These are phyloP conservation scores for Aspergillus ellipticus DNA, from an alignment of 495 filamentous ascomycete species.

Conservation along the genomic window DNA sequence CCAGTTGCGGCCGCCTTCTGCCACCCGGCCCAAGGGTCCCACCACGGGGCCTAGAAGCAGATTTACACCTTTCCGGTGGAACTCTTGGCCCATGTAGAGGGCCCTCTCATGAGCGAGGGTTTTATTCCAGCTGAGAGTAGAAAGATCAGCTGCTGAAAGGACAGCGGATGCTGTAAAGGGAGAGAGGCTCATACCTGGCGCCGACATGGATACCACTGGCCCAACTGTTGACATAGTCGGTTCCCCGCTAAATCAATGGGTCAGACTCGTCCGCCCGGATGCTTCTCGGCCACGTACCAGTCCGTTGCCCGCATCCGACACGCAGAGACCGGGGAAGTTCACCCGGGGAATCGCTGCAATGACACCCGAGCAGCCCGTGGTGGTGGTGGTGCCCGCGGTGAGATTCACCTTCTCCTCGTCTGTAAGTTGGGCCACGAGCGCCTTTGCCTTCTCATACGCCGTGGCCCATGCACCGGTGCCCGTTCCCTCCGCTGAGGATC, in stretches of 20 bases:
- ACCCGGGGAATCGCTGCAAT: constrained; percentile 50
- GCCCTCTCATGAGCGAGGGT: constrained; percentile 47
- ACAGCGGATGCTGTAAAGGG: not conserved
- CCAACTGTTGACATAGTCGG: constrained; percentile 58
- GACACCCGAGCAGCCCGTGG: constrained; percentile 56
- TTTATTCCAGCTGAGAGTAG: constrained; percentile 53
- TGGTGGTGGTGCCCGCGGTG: constrained; percentile 50
- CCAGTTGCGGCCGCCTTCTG: constrained; percentile 81
- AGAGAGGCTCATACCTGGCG: constrained; percentile 21
- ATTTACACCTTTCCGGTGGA: constrained; percentile 52
- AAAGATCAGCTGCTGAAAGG: constrained; percentile 15
- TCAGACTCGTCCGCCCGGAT: too few species aligned
- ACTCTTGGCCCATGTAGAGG: constrained; percentile 54
- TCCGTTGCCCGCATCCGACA: constrained; percentile 62
- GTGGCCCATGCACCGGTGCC: not conserved
- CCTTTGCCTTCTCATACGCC: constrained; percentile 37
- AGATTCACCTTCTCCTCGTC: constrained; percentile 56
- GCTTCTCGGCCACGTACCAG: constrained; percentile 24
- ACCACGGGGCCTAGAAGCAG: constrained; percentile 60
- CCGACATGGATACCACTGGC: constrained; percentile 54
- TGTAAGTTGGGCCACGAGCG: constrained; percentile 54
- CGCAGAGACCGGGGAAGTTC: constrained; percentile 58
- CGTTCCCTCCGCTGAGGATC: not conserved
- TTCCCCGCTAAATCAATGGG: constrained; percentile 13
- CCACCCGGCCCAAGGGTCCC: constrained; percentile 71